Base-by-base conservation (phyloP, 768 basidiomycete species). In the Lepiota brunneoincarnata region DNA sequence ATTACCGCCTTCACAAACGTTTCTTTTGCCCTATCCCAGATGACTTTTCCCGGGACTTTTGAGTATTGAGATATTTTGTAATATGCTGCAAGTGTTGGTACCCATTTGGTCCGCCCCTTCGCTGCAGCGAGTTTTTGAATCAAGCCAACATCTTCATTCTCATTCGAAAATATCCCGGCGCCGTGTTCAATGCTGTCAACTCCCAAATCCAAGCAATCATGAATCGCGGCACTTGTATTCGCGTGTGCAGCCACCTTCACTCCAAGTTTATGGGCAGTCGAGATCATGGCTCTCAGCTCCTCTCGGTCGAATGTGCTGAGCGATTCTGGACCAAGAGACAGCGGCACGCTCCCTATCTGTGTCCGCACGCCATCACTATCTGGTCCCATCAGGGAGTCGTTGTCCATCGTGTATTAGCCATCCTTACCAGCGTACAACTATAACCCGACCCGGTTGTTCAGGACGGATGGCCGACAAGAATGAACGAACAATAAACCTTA, bases 181-280 rank as follows among this genome's bases (percentile, higher is more conserved):
- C 79, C 84, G 62, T 86, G 86, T 61, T 87, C 84, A 55, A 88
- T 72, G 21, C 75, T 78, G 61, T 86, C 78, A 47, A 81, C 69
- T 6, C 69, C 72, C 7, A 78, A 63, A 4, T 63, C 61, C 15
- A 72, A 63, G 4, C 79, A 70, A 28, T 68, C 69, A 7, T 59
- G 52, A 28, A 76, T 65, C 11, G 67, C 63, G 10, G 62, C 59
- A 10, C 67, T 55, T 0, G 70, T 70, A 40, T 63, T 68, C 14
- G 80, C 74, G 62, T 87, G 86, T 0, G 78, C 81, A 2, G 82
- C 81, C 46, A 85, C 78, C 61, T 82, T 82, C 59, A 81, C 78
- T 11, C 78, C 80, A 44, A 74, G 68, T 3, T 63, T 62, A 59
- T 81, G 81, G 0, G 81, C 81, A 9, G 79, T 75, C 51, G 68